phyloP scores from a whole-genome alignment of 1,284 basidiomycete species.

The Pseudozyma sp. region DNA sequence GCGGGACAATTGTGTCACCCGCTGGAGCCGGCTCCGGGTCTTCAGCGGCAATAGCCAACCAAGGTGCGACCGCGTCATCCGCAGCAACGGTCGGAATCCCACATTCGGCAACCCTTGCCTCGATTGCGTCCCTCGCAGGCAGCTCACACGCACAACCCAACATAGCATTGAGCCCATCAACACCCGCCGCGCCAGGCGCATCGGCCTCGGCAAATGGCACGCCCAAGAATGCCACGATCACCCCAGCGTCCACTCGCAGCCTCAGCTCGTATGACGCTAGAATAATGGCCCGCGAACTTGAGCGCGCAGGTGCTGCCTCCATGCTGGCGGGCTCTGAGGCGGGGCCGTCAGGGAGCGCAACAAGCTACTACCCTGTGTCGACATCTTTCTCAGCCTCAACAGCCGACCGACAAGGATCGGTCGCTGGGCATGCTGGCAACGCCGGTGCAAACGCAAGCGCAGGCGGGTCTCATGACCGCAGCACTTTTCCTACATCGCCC shows the following conservation, averaged over 20 bases:
- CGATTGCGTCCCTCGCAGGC: slow-evolving; percentile 52
- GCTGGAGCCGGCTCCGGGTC: slow-evolving; percentile 13
- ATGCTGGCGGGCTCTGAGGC: slow-evolving; percentile 45
- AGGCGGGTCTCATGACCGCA: slow-evolving; percentile 5
- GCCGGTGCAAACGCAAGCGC: slow-evolving; percentile 2
- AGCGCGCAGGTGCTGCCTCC: slow-evolving; percentile 42
- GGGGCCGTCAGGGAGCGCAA: slow-evolving; percentile 1
- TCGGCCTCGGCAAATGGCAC: slow-evolving; percentile 7
- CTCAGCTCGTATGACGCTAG: slow-evolving; percentile 39
- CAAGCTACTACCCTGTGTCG: slow-evolving; percentile 16
- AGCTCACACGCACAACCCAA: slow-evolving; percentile 43
- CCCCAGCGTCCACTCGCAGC: slow-evolving; percentile 41
- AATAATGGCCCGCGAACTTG: slow-evolving; percentile 53
- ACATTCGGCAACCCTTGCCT: slow-evolving; percentile 34
- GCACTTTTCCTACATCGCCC: slow-evolving; percentile 16
- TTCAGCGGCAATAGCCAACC: slow-evolving; percentile 3
- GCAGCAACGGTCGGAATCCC: slow-evolving; percentile 32
- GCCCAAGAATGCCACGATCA: slow-evolving; percentile 8
- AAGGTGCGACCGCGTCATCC: slow-evolving; percentile 1
- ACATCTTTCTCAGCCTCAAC: slow-evolving; percentile 13
- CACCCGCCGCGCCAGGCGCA: slow-evolving; percentile 19
- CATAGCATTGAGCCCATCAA: slow-evolving; percentile 19
- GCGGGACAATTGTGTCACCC: slow-evolving; percentile 13
- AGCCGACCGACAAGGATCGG: slow-evolving; percentile 23
- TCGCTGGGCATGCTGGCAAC: neutral